phyloP scores from a whole-genome alignment of 2,329 filamentous ascomycete species.

The Onygenales sp. region DNA sequence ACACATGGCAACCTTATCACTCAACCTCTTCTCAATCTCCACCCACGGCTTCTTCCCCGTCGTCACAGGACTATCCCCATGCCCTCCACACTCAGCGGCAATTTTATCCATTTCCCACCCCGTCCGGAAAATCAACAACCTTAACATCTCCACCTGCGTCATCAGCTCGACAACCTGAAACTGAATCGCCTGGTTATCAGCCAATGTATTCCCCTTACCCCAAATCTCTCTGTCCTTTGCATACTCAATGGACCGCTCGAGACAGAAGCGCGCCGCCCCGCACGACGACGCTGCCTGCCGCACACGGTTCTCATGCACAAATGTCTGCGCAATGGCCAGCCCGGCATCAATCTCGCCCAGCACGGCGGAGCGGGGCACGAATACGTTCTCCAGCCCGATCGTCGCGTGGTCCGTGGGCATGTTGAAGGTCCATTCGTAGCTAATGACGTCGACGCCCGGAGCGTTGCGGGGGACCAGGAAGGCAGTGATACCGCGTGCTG shows the following conservation, averaged over 20 bases:
- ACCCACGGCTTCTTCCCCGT: slow-evolving; percentile 30
- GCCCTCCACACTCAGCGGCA: slow-evolving; percentile 22
- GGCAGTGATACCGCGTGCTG: slow-evolving; percentile 49
- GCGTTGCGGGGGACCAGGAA: slow-evolving; percentile 49
- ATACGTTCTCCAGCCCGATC: slow-evolving; percentile 47
- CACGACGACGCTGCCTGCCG: slow-evolving; percentile 54
- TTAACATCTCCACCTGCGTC: slow-evolving; percentile 54
- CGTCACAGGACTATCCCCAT: slow-evolving; percentile 6
- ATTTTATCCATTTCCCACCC: slow-evolving; percentile 50
- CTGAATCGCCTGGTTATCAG: slow-evolving; percentile 53
- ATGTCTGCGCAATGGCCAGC: slow-evolving; percentile 53
- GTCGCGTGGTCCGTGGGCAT: slow-evolving; percentile 60
- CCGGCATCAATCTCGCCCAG: slow-evolving; percentile 46
- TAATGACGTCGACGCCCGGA: slow-evolving; percentile 44
- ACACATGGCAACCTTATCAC: slow-evolving; percentile 56
- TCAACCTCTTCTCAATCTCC: slow-evolving; percentile 49
- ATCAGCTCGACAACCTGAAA: slow-evolving; percentile 54
- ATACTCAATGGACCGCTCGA: slow-evolving; percentile 48
- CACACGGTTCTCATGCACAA: slow-evolving; percentile 57
- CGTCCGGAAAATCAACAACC: slow-evolving; percentile 51
- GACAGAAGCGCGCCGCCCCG: slow-evolving; percentile 51
- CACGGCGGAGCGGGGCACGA: slow-evolving; percentile 43
- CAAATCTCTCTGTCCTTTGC: slow-evolving; percentile 47
- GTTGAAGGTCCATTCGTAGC: slow-evolving; percentile 57
- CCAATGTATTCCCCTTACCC: slow-evolving; percentile 40